phyloP scores from a whole-genome alignment of 495 filamentous ascomycete species.

The Hypoxylon subgilvum region DNA sequence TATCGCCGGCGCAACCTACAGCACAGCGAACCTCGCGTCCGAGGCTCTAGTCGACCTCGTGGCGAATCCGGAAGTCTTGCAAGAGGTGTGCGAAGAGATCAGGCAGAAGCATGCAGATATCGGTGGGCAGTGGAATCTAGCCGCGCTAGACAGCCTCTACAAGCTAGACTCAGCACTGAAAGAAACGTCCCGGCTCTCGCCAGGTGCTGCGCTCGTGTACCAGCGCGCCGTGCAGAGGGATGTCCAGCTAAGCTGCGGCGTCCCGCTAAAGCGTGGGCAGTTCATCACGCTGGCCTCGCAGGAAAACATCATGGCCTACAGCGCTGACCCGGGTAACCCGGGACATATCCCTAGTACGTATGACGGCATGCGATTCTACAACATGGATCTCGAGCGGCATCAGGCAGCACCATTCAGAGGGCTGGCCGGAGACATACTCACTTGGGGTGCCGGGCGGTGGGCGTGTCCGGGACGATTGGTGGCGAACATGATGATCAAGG shows the following conservation, averaged over 20 bases:
- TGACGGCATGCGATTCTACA: background rate
- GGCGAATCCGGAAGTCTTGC: background rate
- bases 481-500: background rate
- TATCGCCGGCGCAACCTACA: background rate
- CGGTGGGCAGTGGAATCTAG: background rate
- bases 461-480: background rate
- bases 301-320: background rate
- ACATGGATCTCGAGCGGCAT: background rate
- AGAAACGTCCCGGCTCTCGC: constrained; percentile 1
- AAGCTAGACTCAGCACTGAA: constrained; percentile 14
- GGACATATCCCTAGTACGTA: background rate
- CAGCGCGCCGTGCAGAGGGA: background rate
- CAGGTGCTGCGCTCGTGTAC: background rate
- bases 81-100: background rate
- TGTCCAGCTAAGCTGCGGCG: background rate
- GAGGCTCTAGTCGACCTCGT: background rate
- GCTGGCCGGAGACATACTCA: background rate
- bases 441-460: background rate
- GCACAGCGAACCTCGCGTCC: background rate
- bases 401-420: background rate
- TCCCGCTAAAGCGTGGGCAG: background rate
- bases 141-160: background rate
- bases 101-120: background rate
- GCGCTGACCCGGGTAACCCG: background rate
- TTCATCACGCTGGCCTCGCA: background rate